A percentile compares a stretch with the other conserved stretches of the same genome.
Conservation (phyloP, 257 asterid genomes). For the Solanum bukasovii region DNA sequence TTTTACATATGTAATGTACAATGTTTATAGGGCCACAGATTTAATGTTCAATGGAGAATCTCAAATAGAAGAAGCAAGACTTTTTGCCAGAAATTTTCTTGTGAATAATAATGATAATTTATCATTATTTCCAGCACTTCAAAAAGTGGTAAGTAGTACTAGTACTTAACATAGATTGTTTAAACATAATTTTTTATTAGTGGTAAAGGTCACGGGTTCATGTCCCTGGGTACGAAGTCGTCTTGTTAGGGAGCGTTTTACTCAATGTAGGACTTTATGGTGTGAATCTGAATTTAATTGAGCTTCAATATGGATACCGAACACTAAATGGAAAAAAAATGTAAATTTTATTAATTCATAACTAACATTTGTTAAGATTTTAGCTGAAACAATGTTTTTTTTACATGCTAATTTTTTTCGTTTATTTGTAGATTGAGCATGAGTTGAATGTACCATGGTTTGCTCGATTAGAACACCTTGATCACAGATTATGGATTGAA, state of each 20-base stretch:
- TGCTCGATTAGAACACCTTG: slow-evolving; percentile 48
- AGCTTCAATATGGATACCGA: too few species aligned
- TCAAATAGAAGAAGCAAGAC: slow-evolving; percentile 34
- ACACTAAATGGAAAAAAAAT: not conserved
- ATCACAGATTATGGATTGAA: slow-evolving; percentile 59
- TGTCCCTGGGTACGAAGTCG: not conserved
- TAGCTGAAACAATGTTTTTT: not conserved
- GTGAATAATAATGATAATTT: not conserved
- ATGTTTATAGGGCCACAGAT: slow-evolving; percentile 44
- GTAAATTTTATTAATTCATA: not conserved
- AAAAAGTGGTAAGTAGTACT: slow-evolving; percentile 16
- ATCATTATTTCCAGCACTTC: too few species aligned
- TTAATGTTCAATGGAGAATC: slow-evolving; percentile 28
- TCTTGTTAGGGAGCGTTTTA: too few species aligned
- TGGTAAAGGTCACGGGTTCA: slow-evolving; percentile 1
- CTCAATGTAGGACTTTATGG: too few species aligned
- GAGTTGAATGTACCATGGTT: slow-evolving; percentile 44
- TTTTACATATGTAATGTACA: slow-evolving; percentile 22
- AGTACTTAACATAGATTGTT: too few species aligned
- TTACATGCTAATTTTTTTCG: not conserved
- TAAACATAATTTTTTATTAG: too few species aligned
- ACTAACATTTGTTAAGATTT: not conserved
- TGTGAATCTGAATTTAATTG: too few species aligned
- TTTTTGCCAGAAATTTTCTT: slow-evolving; percentile 23
- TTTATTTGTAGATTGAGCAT: slow-evolving; percentile 27